phyloP scores from a whole-genome alignment of 495 filamentous ascomycete genomes.

The Margaritispora aquatica region DNA sequence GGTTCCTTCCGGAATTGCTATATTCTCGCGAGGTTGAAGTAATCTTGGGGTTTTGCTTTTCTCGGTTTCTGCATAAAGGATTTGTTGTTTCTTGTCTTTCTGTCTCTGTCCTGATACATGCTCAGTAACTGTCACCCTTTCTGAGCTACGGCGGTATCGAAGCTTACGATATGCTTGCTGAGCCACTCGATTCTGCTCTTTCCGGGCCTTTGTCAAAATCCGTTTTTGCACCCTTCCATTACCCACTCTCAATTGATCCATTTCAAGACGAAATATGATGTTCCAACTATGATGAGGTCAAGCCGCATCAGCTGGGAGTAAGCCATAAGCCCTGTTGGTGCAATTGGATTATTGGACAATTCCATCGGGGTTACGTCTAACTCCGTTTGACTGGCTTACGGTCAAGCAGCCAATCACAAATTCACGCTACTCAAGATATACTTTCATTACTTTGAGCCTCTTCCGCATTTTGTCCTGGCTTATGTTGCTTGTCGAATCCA shows the following conservation, averaged over 20 bases:
- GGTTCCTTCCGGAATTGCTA: neutral
- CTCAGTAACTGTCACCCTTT: neutral
- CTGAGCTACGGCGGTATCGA: neutral
- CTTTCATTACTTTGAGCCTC: neutral
- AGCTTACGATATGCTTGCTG: constrained; percentile 36
- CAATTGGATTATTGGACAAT: neutral
- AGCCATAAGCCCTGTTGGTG: neutral
- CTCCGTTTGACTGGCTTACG: neutral
- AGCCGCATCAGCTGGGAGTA: too few species aligned
- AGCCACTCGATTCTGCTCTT: constrained; percentile 35
- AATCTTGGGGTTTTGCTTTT: neutral
- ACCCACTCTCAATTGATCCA: neutral
- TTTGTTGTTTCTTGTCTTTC: neutral
- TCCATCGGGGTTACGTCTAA: neutral
- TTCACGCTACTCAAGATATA: neutral
- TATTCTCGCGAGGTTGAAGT: neutral
- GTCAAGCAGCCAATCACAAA: neutral
- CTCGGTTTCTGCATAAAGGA: neutral
- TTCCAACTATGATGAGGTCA: too few species aligned
- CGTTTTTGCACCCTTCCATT: constrained; percentile 22
- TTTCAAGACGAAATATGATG: too few species aligned
- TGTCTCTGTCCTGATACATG: constrained; percentile 3
- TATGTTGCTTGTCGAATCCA: neutral
- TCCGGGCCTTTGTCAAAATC: constrained; percentile 34
- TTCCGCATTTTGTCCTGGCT: neutral